Percentiles rank a stretch among this genome's conserved stretches.
phyloP scores from a whole-genome alignment of 202 grass and related monocot species.

The Carex sylvatica region DNA sequence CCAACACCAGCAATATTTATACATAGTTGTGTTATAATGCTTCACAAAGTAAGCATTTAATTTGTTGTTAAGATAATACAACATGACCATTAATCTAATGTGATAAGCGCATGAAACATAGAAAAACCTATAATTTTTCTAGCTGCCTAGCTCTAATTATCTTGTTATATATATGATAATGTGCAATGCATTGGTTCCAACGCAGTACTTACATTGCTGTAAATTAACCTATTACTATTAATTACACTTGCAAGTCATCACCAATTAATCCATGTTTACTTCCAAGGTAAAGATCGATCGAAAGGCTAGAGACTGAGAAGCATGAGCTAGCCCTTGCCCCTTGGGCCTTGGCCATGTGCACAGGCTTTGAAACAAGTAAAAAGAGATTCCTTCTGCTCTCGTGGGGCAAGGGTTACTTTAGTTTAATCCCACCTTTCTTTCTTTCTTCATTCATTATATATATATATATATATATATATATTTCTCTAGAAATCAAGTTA shows the following conservation, averaged over 20 bases:
- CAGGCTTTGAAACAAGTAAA: conserved; percentile 44
- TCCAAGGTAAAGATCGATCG: not conserved
- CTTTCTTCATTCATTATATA: not conserved
- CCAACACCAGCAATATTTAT: no score
- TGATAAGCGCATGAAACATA: not conserved
- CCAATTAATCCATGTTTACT: not conserved
- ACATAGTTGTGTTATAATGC: not conserved
- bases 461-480: not conserved
- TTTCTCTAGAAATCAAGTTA: not conserved
- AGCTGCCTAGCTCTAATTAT: no score
- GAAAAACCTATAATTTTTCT: no score
- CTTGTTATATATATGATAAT: not conserved
- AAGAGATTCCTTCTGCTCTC: conserved; percentile 53
- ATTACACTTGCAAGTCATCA: not conserved
- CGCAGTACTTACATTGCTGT: not conserved
- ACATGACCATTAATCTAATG: not conserved
- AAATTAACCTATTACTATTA: not conserved
- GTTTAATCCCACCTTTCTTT: not conserved
- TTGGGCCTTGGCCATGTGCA: conserved; percentile 48
- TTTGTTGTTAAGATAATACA: not conserved
- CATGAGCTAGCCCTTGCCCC: no score
- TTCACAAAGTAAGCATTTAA: not conserved
- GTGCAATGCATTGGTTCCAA: not conserved
- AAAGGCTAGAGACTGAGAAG: conserved; percentile 11
- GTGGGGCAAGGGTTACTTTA: no score